Base-by-base conservation (phyloP, 1,284 basidiomycete species). In the Trichosporon sp. region DNA sequence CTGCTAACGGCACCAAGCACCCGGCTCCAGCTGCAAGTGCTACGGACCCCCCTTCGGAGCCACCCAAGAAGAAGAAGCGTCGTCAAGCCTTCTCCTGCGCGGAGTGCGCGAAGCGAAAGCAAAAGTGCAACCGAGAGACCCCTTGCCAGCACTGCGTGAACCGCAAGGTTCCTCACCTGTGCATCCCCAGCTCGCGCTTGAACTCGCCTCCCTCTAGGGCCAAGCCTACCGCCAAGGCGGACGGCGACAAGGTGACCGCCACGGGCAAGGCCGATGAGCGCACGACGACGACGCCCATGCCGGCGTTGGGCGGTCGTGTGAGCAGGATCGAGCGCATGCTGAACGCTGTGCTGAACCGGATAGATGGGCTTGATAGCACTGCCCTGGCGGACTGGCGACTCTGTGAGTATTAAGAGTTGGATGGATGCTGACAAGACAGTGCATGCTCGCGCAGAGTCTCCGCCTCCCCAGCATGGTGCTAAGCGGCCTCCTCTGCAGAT, bases 71-170 rank as follows among this genome's bases (percentile, higher is more conserved):
- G 75, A 83, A 83, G 75, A 83, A 83, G 67, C 68, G 81, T 16
- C 67, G 81, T 19, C 77, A 80, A 12, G 81, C 81, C 0, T 75
- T 81, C 31, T 76, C 76, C 3, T 83, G 81, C 66, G 79, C 79
- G 10, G 80, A 83, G 71, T 83, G 81, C 43, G 77, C 80, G 4
- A 83, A 83, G 67, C 74, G 81, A 51, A 83, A 83, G 68, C 81
- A 83, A 59, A 79, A 78, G 68, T 83, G 81, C 70, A 81, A 83
- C 72, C 71, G 81, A n/a, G 78, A 82, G 56, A 81, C 79, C 32
- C 81, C 81, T 7, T 83, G 81, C 67, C 80, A 82, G 63, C 81
- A 83, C 67, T 83, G 81, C 63, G 75, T 79, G 1, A 77, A 78
- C 37, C 72, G 81, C 43, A 72, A 80, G 43, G 81, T 82, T 0